These are phyloP conservation scores for Tricholoma matsutake DNA, from an alignment of 768 basidiomycete species.

Conservation along the genomic window DNA sequence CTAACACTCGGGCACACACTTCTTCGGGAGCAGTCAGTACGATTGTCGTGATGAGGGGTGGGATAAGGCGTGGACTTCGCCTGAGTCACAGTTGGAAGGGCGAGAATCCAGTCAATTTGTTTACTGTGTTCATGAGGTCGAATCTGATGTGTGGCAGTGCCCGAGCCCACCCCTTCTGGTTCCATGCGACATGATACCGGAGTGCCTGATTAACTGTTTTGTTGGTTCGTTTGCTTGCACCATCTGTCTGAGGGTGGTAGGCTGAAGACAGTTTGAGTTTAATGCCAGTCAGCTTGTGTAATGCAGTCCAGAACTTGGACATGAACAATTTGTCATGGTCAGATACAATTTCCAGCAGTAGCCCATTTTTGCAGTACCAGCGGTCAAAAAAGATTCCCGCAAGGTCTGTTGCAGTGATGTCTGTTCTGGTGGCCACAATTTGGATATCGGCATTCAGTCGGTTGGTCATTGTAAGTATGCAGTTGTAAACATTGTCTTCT, in stretches of 20 bases:
- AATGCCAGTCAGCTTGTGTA: neutral
- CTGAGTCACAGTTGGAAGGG: conserved; percentile 29
- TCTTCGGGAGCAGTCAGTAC: conserved; percentile 21
- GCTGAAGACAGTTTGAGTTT: neutral
- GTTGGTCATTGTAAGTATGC: neutral
- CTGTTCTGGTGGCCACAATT: neutral
- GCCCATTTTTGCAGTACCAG: too few species aligned
- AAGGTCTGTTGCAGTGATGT: too few species aligned
- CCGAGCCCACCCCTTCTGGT: neutral
- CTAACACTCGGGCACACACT: conserved; percentile 1
- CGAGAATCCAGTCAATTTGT: conserved; percentile 27
- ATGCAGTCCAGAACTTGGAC: too few species aligned
- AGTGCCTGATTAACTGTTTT: neutral
- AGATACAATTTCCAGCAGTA: too few species aligned
- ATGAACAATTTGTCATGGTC: too few species aligned
- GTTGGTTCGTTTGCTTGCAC: neutral
- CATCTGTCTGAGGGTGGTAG: too few species aligned
- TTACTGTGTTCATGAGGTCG: conserved; percentile 29
- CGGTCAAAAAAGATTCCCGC: too few species aligned
- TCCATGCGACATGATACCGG: neutral
- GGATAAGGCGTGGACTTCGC: neutral
- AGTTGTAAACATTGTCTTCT: neutral
- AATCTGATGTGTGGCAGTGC: conserved; percentile 26
- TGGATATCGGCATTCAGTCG: neutral
- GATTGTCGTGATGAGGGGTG: neutral